phyloP scores from a whole-genome alignment of 495 filamentous ascomycete species.

The Sabuloglossum arenarium region DNA sequence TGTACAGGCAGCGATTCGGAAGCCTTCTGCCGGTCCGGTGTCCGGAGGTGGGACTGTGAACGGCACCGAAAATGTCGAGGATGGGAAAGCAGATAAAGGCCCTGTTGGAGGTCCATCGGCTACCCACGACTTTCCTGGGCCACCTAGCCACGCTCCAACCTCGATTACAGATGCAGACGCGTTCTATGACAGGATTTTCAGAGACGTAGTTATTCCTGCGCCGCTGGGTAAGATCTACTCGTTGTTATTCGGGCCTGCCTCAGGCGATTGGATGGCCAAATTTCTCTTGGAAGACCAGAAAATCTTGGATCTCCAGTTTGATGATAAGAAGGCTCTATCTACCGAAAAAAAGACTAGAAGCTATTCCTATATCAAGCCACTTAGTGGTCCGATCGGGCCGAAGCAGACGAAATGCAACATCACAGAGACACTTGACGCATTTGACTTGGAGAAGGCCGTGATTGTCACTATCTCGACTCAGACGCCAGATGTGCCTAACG shows the following conservation, averaged over 20 bases:
- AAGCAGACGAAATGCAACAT: conserved; percentile 91
- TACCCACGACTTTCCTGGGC: conserved; percentile 64
- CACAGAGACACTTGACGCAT: conserved; percentile 54
- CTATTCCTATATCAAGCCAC: conserved; percentile 82
- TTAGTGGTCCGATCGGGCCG: conserved; percentile 66
- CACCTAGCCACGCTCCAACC: conserved; percentile 62
- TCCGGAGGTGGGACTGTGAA: conserved; percentile 14
- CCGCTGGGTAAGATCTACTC: conserved; percentile 86
- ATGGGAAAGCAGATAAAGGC: conserved; percentile 1
- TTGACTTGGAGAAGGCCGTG: conserved; percentile 76
- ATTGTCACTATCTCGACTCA: conserved; percentile 62
- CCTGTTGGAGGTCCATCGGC: conserved; percentile 9
- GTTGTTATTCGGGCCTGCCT: conserved; percentile 63
- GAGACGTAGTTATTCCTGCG: conserved; percentile 69
- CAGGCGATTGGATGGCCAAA: conserved; percentile 58
- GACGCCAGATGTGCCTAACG: conserved; percentile 88
- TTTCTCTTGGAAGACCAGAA: conserved; percentile 79
- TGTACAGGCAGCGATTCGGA: conserved; percentile 36
- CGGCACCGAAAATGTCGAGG: neutral
- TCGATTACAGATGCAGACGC: conserved; percentile 53
- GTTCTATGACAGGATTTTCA: conserved; percentile 69
- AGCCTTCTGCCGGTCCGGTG: conserved; percentile 36
- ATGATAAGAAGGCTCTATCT: conserved; percentile 57
- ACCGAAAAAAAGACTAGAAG: conserved; percentile 49
- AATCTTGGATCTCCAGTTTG: conserved; percentile 61